phyloP scores from a whole-genome alignment of 2,329 filamentous ascomycete genomes.

The Penicillium paneum region DNA sequence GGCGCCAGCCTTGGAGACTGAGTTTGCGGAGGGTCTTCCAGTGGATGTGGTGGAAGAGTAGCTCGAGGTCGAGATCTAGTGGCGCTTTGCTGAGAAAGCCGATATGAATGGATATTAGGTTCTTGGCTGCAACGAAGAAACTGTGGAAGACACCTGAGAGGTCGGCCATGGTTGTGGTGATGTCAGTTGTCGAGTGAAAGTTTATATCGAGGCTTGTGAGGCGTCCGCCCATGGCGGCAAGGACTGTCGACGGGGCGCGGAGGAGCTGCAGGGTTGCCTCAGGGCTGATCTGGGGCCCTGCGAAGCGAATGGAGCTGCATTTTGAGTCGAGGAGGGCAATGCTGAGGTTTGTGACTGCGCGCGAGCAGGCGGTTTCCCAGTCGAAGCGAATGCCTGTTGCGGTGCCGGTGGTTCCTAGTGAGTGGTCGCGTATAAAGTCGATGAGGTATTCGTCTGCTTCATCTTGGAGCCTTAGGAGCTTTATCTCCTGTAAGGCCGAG shows the following conservation, averaged over 20 bases:
- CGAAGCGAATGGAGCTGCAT: slow-evolving; percentile 59
- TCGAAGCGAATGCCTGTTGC: slow-evolving; percentile 50
- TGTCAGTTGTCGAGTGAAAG: slow-evolving; percentile 57
- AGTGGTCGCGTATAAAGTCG: slow-evolving; percentile 50
- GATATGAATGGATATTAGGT: slow-evolving; percentile 62
- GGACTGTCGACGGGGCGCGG: slow-evolving; percentile 45
- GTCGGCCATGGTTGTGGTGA: slow-evolving; percentile 57
- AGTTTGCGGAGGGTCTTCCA: slow-evolving; percentile 62
- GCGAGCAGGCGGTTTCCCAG: slow-evolving; percentile 62
- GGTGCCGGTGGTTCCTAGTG: slow-evolving; percentile 26
- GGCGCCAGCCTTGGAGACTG: slow-evolving; percentile 63
- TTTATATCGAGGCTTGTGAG: slow-evolving; percentile 62
- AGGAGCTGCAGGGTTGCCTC: slow-evolving; percentile 55
- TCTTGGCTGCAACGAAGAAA: slow-evolving; percentile 58
- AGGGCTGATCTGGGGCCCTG: slow-evolving; percentile 61
- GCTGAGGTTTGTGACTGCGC: slow-evolving; percentile 58
- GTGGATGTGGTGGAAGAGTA: slow-evolving; percentile 60
- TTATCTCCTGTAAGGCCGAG: slow-evolving; percentile 60
- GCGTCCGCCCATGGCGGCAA: slow-evolving; percentile 54
- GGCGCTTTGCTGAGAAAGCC: slow-evolving; percentile 60
- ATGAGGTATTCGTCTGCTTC: slow-evolving; percentile 55
- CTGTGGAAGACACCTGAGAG: slow-evolving; percentile 57
- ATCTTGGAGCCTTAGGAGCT: slow-evolving; percentile 62
- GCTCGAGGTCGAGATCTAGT: slow-evolving; percentile 56
- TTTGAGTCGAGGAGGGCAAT: slow-evolving; percentile 55